Percentiles rank a stretch among this genome's conserved stretches.
Conservation (phyloP, 2,329 filamentous ascomycete species). For the Furcasterigmium sp. region DNA sequence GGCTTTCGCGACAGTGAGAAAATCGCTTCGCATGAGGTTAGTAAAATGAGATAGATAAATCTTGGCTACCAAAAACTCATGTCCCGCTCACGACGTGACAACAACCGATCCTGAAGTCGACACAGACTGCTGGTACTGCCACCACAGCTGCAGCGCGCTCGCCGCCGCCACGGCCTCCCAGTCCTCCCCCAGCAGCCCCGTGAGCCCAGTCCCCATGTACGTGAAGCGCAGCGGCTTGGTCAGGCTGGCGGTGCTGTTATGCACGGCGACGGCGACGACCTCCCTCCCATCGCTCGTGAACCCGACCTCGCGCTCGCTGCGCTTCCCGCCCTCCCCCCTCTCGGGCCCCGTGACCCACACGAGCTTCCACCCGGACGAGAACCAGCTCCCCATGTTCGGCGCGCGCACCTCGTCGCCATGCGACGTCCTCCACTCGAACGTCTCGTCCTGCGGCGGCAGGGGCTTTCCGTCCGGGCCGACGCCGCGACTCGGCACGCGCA, state of each 20-base stretch:
- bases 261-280: conserved; percentile 11
- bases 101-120: too few relatives aligned
- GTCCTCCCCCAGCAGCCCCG: conserved; percentile 8
- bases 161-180: conserved; percentile 6
- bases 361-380: conserved; percentile 12
- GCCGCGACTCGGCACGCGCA: conserved; percentile 1
- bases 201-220: conserved; percentile 11
- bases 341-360: conserved; percentile 4
- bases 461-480: neutral
- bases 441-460: neutral
- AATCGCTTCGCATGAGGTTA: too few relatives aligned
- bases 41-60: too few relatives aligned
- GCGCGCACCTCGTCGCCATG: conserved; percentile 8
- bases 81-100: too few relatives aligned
- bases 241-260: conserved; percentile 7
- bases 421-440: conserved; percentile 11
- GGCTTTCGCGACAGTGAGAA: too few relatives aligned
- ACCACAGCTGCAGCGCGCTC: conserved; percentile 8
- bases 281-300: conserved; percentile 11
- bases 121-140: neutral
- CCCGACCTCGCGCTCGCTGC: neutral
- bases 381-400: conserved; percentile 2
- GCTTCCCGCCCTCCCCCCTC: neutral
- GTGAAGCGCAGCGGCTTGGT: conserved; percentile 8
- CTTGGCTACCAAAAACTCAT: too few relatives aligned